Base-by-base conservation (phyloP, 2,329 filamentous ascomycete genomes). In the Aspergillus pseudoglaucus region DNA sequence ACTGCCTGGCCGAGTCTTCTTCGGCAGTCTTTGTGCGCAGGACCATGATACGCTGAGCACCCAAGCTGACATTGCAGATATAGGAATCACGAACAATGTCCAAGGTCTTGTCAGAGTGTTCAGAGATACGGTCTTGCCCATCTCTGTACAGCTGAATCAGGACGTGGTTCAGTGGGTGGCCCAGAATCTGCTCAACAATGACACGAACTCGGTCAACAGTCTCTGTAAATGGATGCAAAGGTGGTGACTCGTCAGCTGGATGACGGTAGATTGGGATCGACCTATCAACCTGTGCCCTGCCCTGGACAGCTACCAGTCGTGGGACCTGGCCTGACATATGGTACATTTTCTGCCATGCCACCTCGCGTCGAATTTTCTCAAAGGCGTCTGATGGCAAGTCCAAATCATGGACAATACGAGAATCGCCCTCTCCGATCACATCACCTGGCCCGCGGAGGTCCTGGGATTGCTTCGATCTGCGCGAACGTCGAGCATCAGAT, bases 71-170 rank as follows among this genome's bases (percentile, higher is more conserved):
- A 62, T 97, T 98, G 55, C 90, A 89, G 56, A 98, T 95, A 50
- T 78, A 90, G 20, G 87, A 93, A 4, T 78, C 83, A 22, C 79
- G 81, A 10, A 82, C 83, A 48, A 98, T 93, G 64, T 98, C 93
- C 20, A 98, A 75, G 0, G 91, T 95, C 71, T 98, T 98, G 66
- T 98, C 93, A 35, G 89, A 94, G 63, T 98, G 93, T 64, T 98
- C 93, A 0, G 88, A 93, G 53, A 98, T 98, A 64, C 89, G 89
- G 68, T 98, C 93, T 42, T 81, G 82, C 2, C 91, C 88, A 56
- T 80, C 79, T n/a, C 93, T 87, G 62, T 98, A 98, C 49, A 90
- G 80, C 62, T 98, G 93, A 41, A 98, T 94, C 42, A 98, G 73
- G 1, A 84, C 90, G 64, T 98, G 93, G 60, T 98, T 98, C 38